A percentile compares a stretch with the other conserved stretches of the same genome.
Evolutionary conservation across 768 basidiomycete genomes (phyloP).

Genomic region (Paxillus rubicundulus): DNA sequence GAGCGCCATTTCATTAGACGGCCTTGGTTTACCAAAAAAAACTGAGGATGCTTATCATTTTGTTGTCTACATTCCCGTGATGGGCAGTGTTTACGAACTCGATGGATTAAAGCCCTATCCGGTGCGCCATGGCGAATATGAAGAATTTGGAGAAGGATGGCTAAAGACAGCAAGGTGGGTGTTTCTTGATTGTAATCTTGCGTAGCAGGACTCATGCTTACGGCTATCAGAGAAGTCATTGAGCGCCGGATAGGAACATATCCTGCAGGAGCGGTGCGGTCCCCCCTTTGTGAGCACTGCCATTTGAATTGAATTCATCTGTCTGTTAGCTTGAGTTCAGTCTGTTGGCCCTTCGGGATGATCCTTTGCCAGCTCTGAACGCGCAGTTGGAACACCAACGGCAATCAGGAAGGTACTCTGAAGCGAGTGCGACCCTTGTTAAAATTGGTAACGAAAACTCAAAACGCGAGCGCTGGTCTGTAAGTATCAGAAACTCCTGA

Average conservation of each 20-base stretch:
- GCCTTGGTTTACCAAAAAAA: constrained; percentile 66
- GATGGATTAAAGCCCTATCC: constrained; percentile 84
- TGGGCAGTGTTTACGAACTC: constrained; percentile 86
- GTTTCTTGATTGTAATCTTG: constrained; percentile 3
- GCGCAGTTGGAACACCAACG: constrained; percentile 52
- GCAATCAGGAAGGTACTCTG: constrained; percentile 38
- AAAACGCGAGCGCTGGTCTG: constrained; percentile 80
- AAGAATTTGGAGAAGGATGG: constrained; percentile 79
- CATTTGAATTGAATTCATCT: constrained; percentile 8
- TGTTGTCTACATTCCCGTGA: constrained; percentile 84
- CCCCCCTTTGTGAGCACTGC: constrained; percentile 12
- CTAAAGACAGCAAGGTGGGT: constrained; percentile 68
- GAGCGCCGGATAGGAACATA: constrained; percentile 89
- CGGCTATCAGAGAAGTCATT: constrained; percentile 64
- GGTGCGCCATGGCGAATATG: constrained; percentile 74
- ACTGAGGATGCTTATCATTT: constrained; percentile 94
- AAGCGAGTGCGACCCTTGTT: constrained; percentile 52
- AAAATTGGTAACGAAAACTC: constrained; percentile 64
- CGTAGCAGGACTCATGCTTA: constrained; percentile 18
- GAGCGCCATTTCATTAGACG: constrained; percentile 82
- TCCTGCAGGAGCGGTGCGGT: constrained; percentile 77
- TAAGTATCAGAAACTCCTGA: constrained; percentile 39
- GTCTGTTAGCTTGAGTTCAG: constrained; percentile 80
- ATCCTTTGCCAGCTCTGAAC: constrained; percentile 71
- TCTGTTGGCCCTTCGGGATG: constrained; percentile 81